These are phyloP conservation scores for Aspergillus baeticus DNA, from an alignment of 495 filamentous ascomycete species.

Conservation along the genomic window DNA sequence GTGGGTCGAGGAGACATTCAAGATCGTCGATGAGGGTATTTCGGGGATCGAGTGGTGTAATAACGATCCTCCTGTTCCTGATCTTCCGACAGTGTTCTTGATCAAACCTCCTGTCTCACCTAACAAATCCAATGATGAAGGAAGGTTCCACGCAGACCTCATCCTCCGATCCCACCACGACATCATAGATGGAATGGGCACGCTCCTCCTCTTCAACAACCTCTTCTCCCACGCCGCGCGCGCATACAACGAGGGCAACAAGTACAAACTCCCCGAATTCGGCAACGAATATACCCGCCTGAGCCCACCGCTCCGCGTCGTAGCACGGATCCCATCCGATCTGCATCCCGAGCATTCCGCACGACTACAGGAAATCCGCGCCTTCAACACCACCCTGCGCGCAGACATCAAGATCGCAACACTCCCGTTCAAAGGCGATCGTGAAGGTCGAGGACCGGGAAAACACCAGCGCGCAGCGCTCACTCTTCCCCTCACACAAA, in stretches of 20 bases:
- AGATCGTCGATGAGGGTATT: conserved; percentile 22
- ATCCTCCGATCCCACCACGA: conserved; percentile 46
- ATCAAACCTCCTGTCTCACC: conserved; percentile 26
- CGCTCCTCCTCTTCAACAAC: conserved; percentile 34
- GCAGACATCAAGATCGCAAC: conserved; percentile 16
- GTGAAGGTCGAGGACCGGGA: no score
- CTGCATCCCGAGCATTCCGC: conserved; percentile 1
- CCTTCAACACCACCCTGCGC: no score
- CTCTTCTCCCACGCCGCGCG: conserved; percentile 18
- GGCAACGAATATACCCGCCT: conserved; percentile 20
- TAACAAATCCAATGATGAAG: not conserved
- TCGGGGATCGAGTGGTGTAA: conserved; percentile 42
- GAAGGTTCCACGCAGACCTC: conserved; percentile 25
- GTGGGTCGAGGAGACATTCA: conserved; percentile 40
- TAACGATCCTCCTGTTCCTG: conserved; percentile 33
- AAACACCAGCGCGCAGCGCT: conserved; percentile 24
- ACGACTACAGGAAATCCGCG: no score
- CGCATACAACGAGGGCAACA: conserved; percentile 11
- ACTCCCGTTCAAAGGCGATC: conserved; percentile 18
- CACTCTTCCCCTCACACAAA: conserved; percentile 14
- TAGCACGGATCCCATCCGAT: conserved; percentile 15
- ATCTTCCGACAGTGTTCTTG: conserved; percentile 38
- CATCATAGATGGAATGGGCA: conserved; percentile 49
- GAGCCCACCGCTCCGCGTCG: conserved; percentile 24
- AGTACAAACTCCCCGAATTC: conserved; percentile 10